Conservation (phyloP, 768 basidiomycete genomes). For the Lentinula raphanica region DNA sequence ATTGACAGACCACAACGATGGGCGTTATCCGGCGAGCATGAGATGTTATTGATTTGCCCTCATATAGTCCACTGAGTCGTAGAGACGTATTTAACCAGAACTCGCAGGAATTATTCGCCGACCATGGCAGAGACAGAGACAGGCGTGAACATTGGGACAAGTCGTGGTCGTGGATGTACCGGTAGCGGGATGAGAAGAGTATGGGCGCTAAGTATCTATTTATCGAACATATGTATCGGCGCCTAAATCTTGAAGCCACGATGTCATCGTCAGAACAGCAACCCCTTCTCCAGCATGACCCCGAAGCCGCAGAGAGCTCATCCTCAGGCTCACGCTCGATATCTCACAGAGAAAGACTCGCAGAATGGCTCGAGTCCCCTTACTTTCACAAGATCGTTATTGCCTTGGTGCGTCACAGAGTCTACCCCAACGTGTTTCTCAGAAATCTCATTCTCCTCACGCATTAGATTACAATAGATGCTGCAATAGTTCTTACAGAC, state of each 20-base stretch:
- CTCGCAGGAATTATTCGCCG: too few relatives aligned
- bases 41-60: not conserved
- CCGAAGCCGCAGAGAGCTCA: slow-evolving; percentile 7
- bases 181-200: too few relatives aligned
- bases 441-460: not conserved
- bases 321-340: slow-evolving; percentile 5
- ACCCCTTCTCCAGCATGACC: slow-evolving; percentile 33
- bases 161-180: too few relatives aligned
- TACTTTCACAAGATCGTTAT: slow-evolving; percentile 54
- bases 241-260: not conserved
- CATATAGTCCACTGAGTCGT: too few relatives aligned
- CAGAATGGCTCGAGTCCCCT: slow-evolving; percentile 45
- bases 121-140: not conserved
- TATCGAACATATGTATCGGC: not conserved
- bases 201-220: too few relatives aligned
- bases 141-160: too few relatives aligned
- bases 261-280: slow-evolving; percentile 38
- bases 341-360: slow-evolving; percentile 31
- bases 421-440: slow-evolving; percentile 4
- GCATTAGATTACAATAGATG: slow-evolving; percentile 58
- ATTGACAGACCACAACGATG: not conserved
- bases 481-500: slow-evolving; percentile 66
- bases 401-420: slow-evolving; percentile 40
- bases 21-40: not conserved
- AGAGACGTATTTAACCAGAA: too few relatives aligned